phyloP scores from a whole-genome alignment of 345 rosid genomes.

The Kandelia obovata region DNA sequence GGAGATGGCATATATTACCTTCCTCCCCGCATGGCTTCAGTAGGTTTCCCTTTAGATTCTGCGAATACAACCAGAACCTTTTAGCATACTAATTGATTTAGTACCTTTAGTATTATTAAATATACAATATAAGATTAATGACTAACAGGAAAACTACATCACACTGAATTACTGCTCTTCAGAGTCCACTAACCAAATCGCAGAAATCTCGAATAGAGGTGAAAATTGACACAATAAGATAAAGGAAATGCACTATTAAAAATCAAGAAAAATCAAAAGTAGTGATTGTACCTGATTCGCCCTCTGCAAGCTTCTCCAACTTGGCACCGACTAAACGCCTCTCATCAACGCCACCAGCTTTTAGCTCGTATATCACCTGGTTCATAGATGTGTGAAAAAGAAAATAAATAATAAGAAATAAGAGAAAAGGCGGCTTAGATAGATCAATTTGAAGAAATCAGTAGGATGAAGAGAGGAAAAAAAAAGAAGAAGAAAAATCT shows the following conservation, averaged over 20 bases:
- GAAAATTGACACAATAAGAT: background rate
- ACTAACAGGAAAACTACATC: no score
- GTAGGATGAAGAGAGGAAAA: background rate
- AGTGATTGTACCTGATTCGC: conserved; percentile 61
- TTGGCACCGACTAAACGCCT: conserved; percentile 95
- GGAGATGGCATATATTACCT: conserved; percentile 40
- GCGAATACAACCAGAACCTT: background rate
- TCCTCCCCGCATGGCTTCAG: conserved; percentile 94
- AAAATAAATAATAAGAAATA: background rate
- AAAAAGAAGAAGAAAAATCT: background rate
- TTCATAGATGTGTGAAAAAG: background rate
- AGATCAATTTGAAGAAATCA: no score
- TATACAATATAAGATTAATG: background rate
- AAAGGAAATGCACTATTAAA: background rate
- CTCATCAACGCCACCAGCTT: conserved; percentile 97
- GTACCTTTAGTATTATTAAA: background rate
- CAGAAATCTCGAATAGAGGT: background rate
- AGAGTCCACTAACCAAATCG: background rate
- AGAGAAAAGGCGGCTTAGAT: no score
- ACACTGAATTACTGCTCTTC: no score
- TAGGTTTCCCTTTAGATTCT: conserved; percentile 80
- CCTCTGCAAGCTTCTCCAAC: conserved; percentile 98
- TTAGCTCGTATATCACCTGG: conserved; percentile 86
- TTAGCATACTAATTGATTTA: background rate
- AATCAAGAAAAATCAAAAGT: background rate